Evolutionary conservation across 2,329 filamentous ascomycete species (phyloP).

Genomic region (Verticillium nubilum): DNA sequence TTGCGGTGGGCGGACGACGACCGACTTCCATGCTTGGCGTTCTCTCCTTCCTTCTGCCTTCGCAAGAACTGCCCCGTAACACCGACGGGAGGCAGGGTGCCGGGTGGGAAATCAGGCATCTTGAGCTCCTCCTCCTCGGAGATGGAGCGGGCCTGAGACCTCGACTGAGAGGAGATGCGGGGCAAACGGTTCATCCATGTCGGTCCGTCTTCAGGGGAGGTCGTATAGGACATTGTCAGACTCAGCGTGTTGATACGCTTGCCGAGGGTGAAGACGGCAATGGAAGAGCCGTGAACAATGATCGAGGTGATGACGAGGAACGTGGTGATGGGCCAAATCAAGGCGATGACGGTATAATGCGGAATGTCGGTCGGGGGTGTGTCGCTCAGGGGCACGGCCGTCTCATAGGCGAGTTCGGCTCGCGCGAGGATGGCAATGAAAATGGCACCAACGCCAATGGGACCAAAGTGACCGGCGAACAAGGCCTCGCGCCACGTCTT

Average conservation of each 20-base stretch:
- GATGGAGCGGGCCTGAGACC: slow-evolving; percentile 80
- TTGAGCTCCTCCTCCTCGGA: slow-evolving; percentile 67
- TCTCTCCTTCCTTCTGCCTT: slow-evolving; percentile 73
- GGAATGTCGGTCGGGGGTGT: slow-evolving; percentile 50
- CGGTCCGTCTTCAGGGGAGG: slow-evolving; percentile 79
- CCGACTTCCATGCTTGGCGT: slow-evolving; percentile 30
- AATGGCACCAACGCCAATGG: slow-evolving; percentile 93
- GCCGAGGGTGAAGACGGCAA: slow-evolving; percentile 94
- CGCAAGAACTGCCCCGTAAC: slow-evolving; percentile 73
- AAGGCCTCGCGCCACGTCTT: slow-evolving; percentile 97
- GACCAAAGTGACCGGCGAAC: slow-evolving; percentile 95
- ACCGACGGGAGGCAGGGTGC: slow-evolving; percentile 66
- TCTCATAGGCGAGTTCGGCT: slow-evolving; percentile 77
- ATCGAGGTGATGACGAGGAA: slow-evolving; percentile 95
- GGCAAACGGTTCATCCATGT: slow-evolving; percentile 95
- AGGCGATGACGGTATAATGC: slow-evolving; percentile 65
- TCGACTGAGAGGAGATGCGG: slow-evolving; percentile 58
- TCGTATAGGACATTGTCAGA: slow-evolving; percentile 93
- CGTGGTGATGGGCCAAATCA: slow-evolving; percentile 94
- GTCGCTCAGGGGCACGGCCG: slow-evolving; percentile 66
- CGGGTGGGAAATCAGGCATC: slow-evolving; percentile 57
- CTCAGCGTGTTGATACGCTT: slow-evolving; percentile 97
- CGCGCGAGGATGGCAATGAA: slow-evolving; percentile 90
- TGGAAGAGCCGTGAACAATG: slow-evolving; percentile 92
- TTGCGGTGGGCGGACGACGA: slow-evolving; percentile 56